phyloP scores from a whole-genome alignment of 441 rosid species.

The Melianthus villosus region DNA sequence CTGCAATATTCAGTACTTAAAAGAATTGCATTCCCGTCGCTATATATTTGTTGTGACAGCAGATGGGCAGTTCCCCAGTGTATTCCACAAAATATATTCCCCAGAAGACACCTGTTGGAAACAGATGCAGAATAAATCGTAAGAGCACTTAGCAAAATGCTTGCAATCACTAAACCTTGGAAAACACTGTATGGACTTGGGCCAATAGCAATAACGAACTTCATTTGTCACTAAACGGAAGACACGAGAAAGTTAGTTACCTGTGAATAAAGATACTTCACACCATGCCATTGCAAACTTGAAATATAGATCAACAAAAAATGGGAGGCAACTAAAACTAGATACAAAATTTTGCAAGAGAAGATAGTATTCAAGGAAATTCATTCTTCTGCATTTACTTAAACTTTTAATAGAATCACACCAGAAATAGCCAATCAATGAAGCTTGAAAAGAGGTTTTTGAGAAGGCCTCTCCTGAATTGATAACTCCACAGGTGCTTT shows the following conservation, averaged over 20 bases:
- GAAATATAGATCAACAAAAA: too few species aligned
- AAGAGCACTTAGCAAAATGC: too few species aligned
- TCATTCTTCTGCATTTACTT: not conserved
- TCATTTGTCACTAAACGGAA: too few species aligned
- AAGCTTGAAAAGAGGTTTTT: not conserved
- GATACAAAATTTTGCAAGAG: too few species aligned
- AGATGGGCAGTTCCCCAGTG: slow-evolving; percentile 80
- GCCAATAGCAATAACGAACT: too few species aligned
- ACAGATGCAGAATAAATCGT: not conserved
- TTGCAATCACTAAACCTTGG: not conserved
- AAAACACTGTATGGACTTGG: not conserved
- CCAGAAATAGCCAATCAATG: not conserved
- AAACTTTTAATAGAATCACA: not conserved
- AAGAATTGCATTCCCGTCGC: too few species aligned
- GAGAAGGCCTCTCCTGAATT: slow-evolving; percentile 35
- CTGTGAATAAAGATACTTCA: too few species aligned
- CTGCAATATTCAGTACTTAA: too few species aligned
- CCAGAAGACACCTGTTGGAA: slow-evolving; percentile 57
- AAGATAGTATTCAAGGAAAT: too few species aligned
- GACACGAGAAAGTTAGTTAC: too few species aligned
- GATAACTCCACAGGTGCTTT: slow-evolving; percentile 71
- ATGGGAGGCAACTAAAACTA: too few species aligned
- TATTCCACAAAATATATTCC: slow-evolving; percentile 88
- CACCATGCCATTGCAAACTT: too few species aligned
- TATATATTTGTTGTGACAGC: slow-evolving; percentile 39